Conservation (phyloP, 768 basidiomycete genomes). For the Trichaptum fuscoviolaceum region DNA sequence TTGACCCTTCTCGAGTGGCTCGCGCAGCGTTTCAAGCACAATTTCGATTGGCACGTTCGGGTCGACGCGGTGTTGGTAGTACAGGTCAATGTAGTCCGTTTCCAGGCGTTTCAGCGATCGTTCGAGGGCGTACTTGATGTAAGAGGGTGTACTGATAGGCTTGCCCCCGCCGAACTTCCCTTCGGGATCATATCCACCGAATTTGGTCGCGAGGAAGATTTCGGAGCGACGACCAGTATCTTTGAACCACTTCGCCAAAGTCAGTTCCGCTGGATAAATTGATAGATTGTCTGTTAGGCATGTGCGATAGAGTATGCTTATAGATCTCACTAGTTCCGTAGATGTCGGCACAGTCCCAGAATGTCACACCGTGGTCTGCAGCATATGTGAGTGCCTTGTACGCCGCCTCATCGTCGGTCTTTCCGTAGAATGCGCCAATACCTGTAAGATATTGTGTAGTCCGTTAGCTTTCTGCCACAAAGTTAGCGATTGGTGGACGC, state of each 20-base stretch:
- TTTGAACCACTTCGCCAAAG: conserved; percentile 20
- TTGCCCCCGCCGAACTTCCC: conserved; percentile 20
- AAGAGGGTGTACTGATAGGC: conserved; percentile 10
- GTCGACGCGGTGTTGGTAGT: conserved; percentile 16
- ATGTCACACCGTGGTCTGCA: conserved; percentile 15
- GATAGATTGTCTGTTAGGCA: background rate
- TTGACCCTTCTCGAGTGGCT: conserved; percentile 20
- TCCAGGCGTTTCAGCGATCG: conserved; percentile 17
- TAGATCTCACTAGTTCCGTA: conserved; percentile 15
- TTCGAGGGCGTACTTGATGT: conserved; percentile 14
- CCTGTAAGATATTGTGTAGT: too few species aligned
- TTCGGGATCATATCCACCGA: conserved; percentile 19
- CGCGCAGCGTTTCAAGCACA: too few species aligned
- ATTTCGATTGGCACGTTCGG: conserved; percentile 9
- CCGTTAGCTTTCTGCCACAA: too few species aligned
- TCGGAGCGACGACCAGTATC: conserved; percentile 19
- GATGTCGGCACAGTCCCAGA: conserved; percentile 21
- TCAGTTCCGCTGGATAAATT: conserved; percentile 13
- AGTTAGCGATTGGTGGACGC: background rate
- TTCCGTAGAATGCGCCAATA: conserved; percentile 15
- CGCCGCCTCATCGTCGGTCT: conserved; percentile 11
- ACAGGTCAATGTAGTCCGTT: conserved; percentile 23
- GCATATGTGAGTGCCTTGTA: conserved; percentile 15
- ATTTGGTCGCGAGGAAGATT: conserved; percentile 25
- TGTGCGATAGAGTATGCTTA: background rate